Conservation (phyloP, 306 rosid species). For the Ormosia emarginata region DNA sequence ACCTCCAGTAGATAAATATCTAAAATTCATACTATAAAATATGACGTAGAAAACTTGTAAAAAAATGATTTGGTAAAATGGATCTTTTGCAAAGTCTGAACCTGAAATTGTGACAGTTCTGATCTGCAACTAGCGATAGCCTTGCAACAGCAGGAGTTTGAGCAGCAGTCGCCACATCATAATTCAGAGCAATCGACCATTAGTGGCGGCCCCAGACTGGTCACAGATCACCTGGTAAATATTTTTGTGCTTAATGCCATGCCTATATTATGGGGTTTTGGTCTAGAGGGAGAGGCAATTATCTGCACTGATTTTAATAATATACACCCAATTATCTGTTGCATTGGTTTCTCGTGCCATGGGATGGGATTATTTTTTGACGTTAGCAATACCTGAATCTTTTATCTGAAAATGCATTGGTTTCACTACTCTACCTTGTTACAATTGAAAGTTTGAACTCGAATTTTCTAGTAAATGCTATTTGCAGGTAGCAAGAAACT, state of each 20-base stretch:
- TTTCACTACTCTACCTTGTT: conserved; percentile 4
- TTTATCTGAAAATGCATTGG: neutral
- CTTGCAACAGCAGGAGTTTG: conserved; percentile 97
- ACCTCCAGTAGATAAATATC: neutral
- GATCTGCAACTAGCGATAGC: conserved; percentile 95
- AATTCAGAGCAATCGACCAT: conserved; percentile 55
- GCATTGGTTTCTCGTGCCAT: neutral
- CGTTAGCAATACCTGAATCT: neutral
- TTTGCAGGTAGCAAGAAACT: conserved; percentile 64
- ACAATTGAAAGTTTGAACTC: neutral
- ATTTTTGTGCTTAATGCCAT: neutral
- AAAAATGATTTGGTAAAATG: neutral
- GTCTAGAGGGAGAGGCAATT: neutral
- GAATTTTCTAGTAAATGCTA: conserved; percentile 8
- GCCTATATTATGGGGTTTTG: neutral
- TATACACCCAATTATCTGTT: neutral
- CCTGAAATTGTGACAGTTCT: conserved; percentile 54
- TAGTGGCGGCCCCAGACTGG: conserved; percentile 59
- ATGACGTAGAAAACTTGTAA: neutral
- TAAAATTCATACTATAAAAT: neutral
- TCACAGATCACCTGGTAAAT: conserved; percentile 88
- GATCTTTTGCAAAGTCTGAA: neutral
- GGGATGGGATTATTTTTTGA: neutral
- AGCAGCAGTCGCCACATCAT: conserved; percentile 72
- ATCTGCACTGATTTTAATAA: neutral